Base-by-base conservation (phyloP, 805 yeast species). In the Metschnikowia gelsemii region DNA sequence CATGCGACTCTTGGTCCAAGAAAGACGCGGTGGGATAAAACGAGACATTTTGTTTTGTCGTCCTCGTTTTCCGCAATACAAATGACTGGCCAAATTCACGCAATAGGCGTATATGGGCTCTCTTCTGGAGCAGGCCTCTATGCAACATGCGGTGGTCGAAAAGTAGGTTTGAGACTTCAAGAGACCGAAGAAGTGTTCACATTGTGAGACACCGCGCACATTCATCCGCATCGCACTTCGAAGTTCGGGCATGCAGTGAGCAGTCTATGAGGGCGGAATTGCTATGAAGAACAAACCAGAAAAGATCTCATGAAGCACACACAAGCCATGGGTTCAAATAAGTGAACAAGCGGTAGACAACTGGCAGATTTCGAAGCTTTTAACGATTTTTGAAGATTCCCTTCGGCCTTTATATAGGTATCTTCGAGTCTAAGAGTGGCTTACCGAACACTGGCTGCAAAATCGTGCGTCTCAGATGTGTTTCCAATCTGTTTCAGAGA, bases 21-120 rank as follows among this genome's bases (percentile, higher is more conserved):
- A 44, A 50, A 7, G 57, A 50, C 21, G 62, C 62, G 22, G 63
- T 63, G 7, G 70, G 60, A 8, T 51, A 43, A 37, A 64, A 65
- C 11, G 51, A 42, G 12, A 42, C 34, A 2, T 28, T n/a, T 5
- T 20, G 35, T 18, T 22, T 26, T 5, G 40, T 5, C 20, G 19
- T 38, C 18, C 17, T 40, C 16, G 19, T 38, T 22, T 21, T 40
- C 16, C 8, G 14, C 19, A 29, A 24, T 13, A n/a, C 2, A 11
- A 21, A 11, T 2, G 35, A 34, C 12, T 16, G 16, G 16, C 34
- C 5, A 17, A 32, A 22, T 11, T 19, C 36, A 13, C 42, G 42
- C 6, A 28, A 7, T 20, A 32, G 17, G n/a, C 17, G 2, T n/a
- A 13, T 31, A 8, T n/a, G 36, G 19, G 23, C 30, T 21, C 24